Base-by-base conservation (phyloP, 129 eudicot species). In the Erigeron canadensis region DNA sequence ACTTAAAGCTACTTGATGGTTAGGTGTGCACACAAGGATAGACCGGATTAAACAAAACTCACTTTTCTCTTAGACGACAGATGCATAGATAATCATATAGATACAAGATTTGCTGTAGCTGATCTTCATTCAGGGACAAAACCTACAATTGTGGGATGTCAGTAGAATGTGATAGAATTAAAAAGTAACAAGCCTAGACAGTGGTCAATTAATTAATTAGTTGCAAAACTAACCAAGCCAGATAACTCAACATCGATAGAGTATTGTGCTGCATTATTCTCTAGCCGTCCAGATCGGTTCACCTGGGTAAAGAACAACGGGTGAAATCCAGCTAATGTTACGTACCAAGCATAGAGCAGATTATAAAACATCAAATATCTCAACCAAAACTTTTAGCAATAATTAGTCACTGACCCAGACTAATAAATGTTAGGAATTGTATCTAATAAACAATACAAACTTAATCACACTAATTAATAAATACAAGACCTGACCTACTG, bases 221-320 rank as follows among this genome's bases (percentile, higher is more conserved):
- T 71, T 69, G 39, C 9, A 51, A 5, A 65, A 82, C 88, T 48
- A 81, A 93, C 98, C 95, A 93, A 44, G 47, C 79, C 68, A 64
- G 86, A 72, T 57, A 85, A 42, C 75, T 89, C 91, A 21, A 86
- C 80, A 59, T 79, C 81, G 38, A 89, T 65, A 11, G 95, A 85
- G 85, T 87, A 93, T 65, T 93, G 96, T 71, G 98, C 96, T 37
- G 90, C 85, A 81, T 93, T 87, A 74, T 80, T 82, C 67, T 87
- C 94, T 38, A 89, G 86, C 39, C 87, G 86, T 44, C 96, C 98
- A 3, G 91, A 86, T 72, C 91, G 83, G 76, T 83, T 89, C 74
- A 93, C 96, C 98, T 93, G 59, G n/a, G n/a, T 59, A 79, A 69
- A 47, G 50, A 70, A 67, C 16, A 71, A 18, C 47, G 37, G 43